Evolutionary conservation across 441 rosid species (phyloP).

Genomic region (Brassica hybrid): DNA sequence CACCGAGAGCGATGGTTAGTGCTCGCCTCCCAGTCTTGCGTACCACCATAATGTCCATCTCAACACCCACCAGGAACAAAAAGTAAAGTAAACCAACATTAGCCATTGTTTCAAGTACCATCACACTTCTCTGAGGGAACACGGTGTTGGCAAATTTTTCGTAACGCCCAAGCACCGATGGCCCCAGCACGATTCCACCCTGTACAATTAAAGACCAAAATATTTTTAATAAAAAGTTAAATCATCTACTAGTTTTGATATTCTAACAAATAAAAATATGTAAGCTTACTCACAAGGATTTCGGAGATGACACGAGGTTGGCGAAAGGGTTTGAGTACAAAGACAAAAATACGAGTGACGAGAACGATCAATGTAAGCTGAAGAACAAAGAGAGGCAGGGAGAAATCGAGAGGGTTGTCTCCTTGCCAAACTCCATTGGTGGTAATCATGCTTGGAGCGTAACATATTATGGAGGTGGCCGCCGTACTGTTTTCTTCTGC

Average conservation of each 20-base stretch:
- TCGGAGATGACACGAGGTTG: conserved; percentile 95
- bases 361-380: conserved; percentile 81
- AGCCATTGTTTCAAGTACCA: conserved; percentile 99
- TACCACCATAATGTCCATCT: conserved; percentile 85
- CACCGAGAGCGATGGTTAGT: conserved; percentile 64
- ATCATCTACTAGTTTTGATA: not conserved
- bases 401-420: conserved; percentile 87
- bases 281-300: conserved; percentile 59
- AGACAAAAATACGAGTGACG: conserved; percentile 72
- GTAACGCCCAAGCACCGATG: conserved; percentile 73
- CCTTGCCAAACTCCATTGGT: conserved; percentile 99
- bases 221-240: not conserved
- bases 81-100: conserved; percentile 89
- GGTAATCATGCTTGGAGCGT: conserved; percentile 93
- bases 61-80: conserved; percentile 91
- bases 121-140: conserved; percentile 87
- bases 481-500: conserved; percentile 29
- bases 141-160: conserved; percentile 46
- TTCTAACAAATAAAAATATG: not conserved
- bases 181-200: conserved; percentile 92
- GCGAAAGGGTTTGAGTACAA: conserved; percentile 79
- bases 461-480: conserved; percentile 66
- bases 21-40: conserved; percentile 69
- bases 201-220: conserved; percentile 32
- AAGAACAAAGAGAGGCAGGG: conserved; percentile 92